These are phyloP conservation scores for Magnaporthiopsis poae DNA, from an alignment of 2,329 filamentous ascomycete species.

Conservation along the genomic window DNA sequence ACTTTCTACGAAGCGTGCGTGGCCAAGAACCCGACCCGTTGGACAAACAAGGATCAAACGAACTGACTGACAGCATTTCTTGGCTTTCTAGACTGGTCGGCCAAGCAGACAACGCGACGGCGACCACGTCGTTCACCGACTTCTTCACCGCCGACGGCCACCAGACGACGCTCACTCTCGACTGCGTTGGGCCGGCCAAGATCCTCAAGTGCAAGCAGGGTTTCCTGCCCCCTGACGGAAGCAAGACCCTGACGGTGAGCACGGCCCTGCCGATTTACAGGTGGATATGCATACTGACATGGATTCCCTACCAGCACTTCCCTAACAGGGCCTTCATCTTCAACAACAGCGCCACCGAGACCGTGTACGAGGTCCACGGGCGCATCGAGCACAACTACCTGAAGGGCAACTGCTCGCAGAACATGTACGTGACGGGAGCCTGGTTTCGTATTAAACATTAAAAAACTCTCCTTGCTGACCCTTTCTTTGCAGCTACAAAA, in stretches of 20 bases:
- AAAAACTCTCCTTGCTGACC: neutral
- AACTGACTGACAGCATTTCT: neutral
- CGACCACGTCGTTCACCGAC: conserved; percentile 1
- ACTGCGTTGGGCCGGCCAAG: conserved; percentile 1
- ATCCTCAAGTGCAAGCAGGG: conserved; percentile 7
- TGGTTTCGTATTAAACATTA: neutral
- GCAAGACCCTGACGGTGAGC: conserved; percentile 5
- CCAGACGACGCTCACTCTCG: conserved; percentile 1
- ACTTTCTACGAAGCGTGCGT: neutral
- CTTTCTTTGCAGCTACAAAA: neutral
- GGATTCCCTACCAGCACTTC: neutral
- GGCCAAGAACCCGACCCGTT: too few relatives aligned
- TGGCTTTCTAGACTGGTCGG: neutral
- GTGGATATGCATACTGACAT: neutral
- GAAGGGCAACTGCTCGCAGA: conserved; percentile 6
- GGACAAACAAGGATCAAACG: neutral
- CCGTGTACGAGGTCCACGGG: conserved; percentile 3
- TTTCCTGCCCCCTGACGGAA: conserved; percentile 4
- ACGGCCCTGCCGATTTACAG: neutral
- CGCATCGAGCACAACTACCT: conserved; percentile 7
- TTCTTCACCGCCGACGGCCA: conserved; percentile 5
- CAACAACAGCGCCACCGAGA: conserved; percentile 2
- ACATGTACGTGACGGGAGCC: neutral
- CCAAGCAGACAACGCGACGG: conserved; percentile 5
- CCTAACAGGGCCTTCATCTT: conserved; percentile 2